Conservation (phyloP, 164 flowering plant species). For the Annona squamosa region DNA sequence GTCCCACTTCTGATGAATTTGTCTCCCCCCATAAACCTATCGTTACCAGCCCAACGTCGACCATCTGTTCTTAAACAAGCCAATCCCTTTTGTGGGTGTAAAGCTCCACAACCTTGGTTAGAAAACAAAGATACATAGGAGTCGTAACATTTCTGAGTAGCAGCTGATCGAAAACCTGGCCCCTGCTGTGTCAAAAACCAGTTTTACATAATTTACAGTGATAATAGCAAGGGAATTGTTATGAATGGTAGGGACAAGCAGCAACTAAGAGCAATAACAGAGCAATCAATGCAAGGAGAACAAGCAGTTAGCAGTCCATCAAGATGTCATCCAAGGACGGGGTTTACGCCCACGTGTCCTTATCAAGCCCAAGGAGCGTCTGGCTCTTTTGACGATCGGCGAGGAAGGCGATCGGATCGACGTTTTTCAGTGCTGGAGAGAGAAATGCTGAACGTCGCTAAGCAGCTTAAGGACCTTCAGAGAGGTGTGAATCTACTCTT, state of each 20-base stretch:
- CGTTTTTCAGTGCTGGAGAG: too few species aligned
- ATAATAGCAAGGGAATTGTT: too few species aligned
- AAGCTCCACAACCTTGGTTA: conserved; percentile 22
- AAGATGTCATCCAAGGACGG: too few species aligned
- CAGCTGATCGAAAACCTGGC: conserved; percentile 9
- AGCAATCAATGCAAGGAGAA: neutral
- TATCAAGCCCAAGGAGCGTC: too few species aligned
- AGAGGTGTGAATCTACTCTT: too few species aligned
- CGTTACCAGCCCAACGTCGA: conserved; percentile 26
- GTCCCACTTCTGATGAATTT: conserved; percentile 22
- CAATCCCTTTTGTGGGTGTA: conserved; percentile 20
- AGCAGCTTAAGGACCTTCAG: too few species aligned
- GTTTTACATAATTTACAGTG: neutral
- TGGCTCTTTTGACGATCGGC: too few species aligned
- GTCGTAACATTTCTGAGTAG: conserved; percentile 17
- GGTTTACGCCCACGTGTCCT: too few species aligned
- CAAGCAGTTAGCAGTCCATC: neutral
- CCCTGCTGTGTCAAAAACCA: neutral
- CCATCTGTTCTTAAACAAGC: conserved; percentile 21
- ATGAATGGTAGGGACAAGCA: too few species aligned
- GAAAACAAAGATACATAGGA: conserved; percentile 26
- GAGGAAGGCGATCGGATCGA: too few species aligned
- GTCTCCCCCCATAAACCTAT: conserved; percentile 24
- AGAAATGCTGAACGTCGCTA: too few species aligned
- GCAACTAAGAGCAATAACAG: too few species aligned